Conservation (phyloP, 1,139 yeast species). For the Taphrina confusa region DNA sequence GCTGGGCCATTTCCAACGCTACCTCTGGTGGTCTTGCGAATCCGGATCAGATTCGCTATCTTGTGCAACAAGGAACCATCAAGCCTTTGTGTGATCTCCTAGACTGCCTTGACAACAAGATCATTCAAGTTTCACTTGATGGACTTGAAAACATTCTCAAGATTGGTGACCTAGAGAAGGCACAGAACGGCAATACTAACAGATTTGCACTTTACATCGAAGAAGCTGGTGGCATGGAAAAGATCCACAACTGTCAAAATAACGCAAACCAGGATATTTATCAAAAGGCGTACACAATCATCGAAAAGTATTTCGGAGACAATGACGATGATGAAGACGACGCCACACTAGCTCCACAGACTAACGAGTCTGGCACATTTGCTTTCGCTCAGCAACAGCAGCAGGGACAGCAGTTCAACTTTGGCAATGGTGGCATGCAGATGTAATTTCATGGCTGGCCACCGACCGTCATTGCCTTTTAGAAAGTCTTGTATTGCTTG, state of each 20-base stretch:
- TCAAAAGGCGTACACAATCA: slow-evolving; percentile 83
- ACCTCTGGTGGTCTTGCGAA: slow-evolving; percentile 89
- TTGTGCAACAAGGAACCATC: slow-evolving; percentile 93
- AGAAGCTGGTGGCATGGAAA: slow-evolving; percentile 98
- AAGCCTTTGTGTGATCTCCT: slow-evolving; percentile 94
- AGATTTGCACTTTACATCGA: slow-evolving; percentile 89
- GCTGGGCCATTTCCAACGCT: slow-evolving; percentile 99
- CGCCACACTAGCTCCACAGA: slow-evolving; percentile 75
- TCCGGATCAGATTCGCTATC: slow-evolving; percentile 90
- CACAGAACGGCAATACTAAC: slow-evolving; percentile 69
- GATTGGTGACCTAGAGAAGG: slow-evolving; percentile 92
- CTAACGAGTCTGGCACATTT: slow-evolving; percentile 69
- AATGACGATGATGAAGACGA: slow-evolving; percentile 75
- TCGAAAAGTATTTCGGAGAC: slow-evolving; percentile 86
- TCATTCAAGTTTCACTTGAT: slow-evolving; percentile 91
- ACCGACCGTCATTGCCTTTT: too few relatives aligned
- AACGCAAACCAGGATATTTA: slow-evolving; percentile 90
- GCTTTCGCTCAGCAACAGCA: slow-evolving; percentile 61
- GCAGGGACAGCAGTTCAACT: slow-evolving; percentile 32
- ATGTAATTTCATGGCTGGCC: slow-evolving; percentile 8
- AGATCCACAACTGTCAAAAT: slow-evolving; percentile 88
- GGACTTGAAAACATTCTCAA: slow-evolving; percentile 90
- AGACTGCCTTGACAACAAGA: slow-evolving; percentile 82
- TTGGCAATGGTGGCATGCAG: slow-evolving; percentile 32
- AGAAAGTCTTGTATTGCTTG: slow-evolving; percentile 1